Evolutionary conservation across 345 rosid species (phyloP).

Genomic region (Pistacia atlantica): DNA sequence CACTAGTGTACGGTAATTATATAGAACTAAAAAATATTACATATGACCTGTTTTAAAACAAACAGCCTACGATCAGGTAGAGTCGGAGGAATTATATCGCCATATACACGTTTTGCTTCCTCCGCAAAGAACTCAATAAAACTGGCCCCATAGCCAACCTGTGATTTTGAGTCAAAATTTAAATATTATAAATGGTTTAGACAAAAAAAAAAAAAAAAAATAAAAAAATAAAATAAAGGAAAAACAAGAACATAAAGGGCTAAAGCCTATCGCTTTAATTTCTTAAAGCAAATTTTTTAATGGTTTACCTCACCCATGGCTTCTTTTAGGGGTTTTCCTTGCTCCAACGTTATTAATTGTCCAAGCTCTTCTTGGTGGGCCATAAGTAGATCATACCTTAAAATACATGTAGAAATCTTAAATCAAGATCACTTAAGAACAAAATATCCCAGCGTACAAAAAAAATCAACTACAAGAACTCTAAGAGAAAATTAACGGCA

Average conservation of each 20-base stretch:
- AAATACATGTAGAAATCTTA: conserved; percentile 25
- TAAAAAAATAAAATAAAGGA: neutral
- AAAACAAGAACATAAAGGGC: neutral
- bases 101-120: conserved; percentile 94
- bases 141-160: conserved; percentile 91
- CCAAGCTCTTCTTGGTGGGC: conserved; percentile 93
- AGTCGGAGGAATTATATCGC: conserved; percentile 88
- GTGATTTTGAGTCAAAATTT: conserved; percentile 30
- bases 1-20: neutral
- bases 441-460: neutral
- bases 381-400: conserved; percentile 81
- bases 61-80: conserved; percentile 79
- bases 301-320: conserved; percentile 85
- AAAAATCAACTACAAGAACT: neutral
- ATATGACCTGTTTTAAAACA: conserved; percentile 80
- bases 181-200: conserved; percentile 5
- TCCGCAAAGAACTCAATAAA: conserved; percentile 90
- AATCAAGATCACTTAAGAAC: neutral
- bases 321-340: conserved; percentile 94
- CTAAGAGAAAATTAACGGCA: conserved; percentile 1
- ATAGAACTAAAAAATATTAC: neutral
- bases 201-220: too few species aligned
- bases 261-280: conserved; percentile 28
- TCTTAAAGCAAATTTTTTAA: conserved; percentile 23
- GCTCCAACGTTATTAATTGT: conserved; percentile 90